phyloP scores from a whole-genome alignment of 2,329 filamentous ascomycete genomes.

The Paracoccidioides brasiliensis region DNA sequence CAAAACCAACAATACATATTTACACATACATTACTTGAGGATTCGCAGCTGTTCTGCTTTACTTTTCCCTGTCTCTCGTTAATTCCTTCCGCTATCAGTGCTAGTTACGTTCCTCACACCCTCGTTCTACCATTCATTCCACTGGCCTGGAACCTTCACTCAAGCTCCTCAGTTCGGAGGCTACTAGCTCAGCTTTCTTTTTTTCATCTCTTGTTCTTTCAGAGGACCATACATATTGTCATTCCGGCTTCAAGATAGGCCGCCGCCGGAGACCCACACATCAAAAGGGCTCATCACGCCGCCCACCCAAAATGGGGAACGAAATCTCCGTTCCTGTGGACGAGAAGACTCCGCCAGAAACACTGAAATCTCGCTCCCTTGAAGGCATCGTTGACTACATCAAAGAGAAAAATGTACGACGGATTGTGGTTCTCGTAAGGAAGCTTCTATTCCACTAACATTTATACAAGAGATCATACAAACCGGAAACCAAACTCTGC shows the following conservation, averaged over 20 bases:
- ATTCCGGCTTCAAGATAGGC: slow-evolving; percentile 11
- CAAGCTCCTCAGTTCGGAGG: neutral
- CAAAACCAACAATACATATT: too few species aligned
- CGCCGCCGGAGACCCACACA: slow-evolving; percentile 15
- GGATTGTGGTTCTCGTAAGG: slow-evolving; percentile 66
- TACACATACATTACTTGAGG: too few species aligned
- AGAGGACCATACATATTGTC: neutral
- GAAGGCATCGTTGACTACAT: slow-evolving; percentile 71
- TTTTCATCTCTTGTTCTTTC: neutral
- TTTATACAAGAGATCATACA: neutral
- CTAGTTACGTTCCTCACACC: neutral
- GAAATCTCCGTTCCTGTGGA: slow-evolving; percentile 58
- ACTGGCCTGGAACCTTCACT: neutral
- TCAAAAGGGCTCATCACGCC: slow-evolving; percentile 11
- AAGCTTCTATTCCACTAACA: neutral
- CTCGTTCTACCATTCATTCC: neutral
- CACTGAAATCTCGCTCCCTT: slow-evolving; percentile 55
- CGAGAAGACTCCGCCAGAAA: slow-evolving; percentile 50
- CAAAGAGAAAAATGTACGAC: slow-evolving; percentile 50
- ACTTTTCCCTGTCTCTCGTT: neutral
- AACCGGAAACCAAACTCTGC: neutral
- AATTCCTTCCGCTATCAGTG: neutral
- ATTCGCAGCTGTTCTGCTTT: neutral
- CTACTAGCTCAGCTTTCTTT: neutral
- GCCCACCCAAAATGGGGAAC: slow-evolving; percentile 58